phyloP scores from a whole-genome alignment of 257 asterid species.

The Primulina tabacum region DNA sequence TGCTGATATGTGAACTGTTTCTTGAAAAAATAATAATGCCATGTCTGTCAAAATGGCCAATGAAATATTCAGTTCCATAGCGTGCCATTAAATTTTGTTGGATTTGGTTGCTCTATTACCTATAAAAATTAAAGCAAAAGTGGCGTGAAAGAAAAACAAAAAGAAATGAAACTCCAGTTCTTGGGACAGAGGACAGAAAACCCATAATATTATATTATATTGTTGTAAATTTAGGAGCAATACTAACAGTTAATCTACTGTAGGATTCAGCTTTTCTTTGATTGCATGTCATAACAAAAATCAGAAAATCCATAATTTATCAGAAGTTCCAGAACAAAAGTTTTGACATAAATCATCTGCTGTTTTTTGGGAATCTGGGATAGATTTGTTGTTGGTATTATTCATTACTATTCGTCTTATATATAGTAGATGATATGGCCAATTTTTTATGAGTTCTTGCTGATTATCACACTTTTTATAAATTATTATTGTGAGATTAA shows the following conservation, averaged over 20 bases:
- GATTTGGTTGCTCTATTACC: neutral
- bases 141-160: neutral
- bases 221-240: neutral
- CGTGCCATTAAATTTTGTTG: neutral
- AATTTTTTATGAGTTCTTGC: slow-evolving; percentile 35
- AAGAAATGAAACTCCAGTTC: neutral
- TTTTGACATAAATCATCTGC: slow-evolving; percentile 32
- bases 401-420: neutral
- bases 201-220: too few species aligned
- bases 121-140: neutral
- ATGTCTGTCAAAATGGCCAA: slow-evolving; percentile 8
- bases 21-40: slow-evolving; percentile 29
- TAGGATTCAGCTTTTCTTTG: slow-evolving; percentile 30
- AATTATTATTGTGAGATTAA: neutral
- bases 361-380: slow-evolving; percentile 27
- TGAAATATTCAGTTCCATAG: slow-evolving; percentile 12
- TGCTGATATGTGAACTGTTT: slow-evolving; percentile 41
- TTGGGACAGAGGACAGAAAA: neutral
- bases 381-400: neutral
- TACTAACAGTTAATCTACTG: neutral
- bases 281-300: slow-evolving; percentile 45
- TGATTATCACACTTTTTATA: slow-evolving; percentile 14
- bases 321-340: slow-evolving; percentile 23
- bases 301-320: slow-evolving; percentile 44
- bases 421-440: slow-evolving; percentile 27